These are phyloP conservation scores for Larix sibirica DNA, from an alignment of 83 land plant genomes.

Conservation along the genomic window DNA sequence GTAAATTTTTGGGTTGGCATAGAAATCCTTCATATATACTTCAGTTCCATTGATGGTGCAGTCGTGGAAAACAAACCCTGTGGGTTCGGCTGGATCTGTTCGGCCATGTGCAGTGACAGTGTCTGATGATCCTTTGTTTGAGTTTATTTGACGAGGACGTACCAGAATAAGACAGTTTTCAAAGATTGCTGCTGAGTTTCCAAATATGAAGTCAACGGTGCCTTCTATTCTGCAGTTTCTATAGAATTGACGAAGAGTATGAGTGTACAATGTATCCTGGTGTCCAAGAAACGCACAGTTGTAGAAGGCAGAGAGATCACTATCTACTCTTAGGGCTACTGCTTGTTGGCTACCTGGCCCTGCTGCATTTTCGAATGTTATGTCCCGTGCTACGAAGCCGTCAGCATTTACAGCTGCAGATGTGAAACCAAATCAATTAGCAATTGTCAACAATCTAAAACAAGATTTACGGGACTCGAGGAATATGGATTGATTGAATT, in stretches of 20 bases:
- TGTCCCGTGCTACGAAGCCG: constrained; percentile 18
- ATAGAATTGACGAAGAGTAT: constrained; percentile 59
- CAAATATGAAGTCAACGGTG: constrained; percentile 89
- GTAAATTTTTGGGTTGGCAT: constrained; percentile 12
- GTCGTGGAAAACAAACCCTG: constrained; percentile 39
- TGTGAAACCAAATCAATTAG: too few species aligned
- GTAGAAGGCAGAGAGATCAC: constrained; percentile 23
- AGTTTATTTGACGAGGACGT: constrained; percentile 39
- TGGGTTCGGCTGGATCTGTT: constrained; percentile 35
- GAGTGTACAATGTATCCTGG: constrained; percentile 41
- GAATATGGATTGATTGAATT: too few species aligned
- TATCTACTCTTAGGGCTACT: constrained; percentile 14
- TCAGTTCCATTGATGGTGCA: constrained; percentile 30
- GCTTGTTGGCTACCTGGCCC: constrained; percentile 17
- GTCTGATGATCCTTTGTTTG: neutral
- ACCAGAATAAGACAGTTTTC: constrained; percentile 58
- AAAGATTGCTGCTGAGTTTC: constrained; percentile 77
- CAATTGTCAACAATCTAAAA: too few species aligned
- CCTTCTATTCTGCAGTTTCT: constrained; percentile 69
- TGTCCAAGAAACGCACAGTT: constrained; percentile 18
- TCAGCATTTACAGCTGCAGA: constrained; percentile 15
- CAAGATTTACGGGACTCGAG: too few species aligned
- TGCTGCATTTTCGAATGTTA: constrained; percentile 22
- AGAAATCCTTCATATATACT: constrained; percentile 9
- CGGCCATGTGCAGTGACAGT: constrained; percentile 42